phyloP scores from a whole-genome alignment of 1,139 yeast genomes.

The Waltiozyma sp. region DNA sequence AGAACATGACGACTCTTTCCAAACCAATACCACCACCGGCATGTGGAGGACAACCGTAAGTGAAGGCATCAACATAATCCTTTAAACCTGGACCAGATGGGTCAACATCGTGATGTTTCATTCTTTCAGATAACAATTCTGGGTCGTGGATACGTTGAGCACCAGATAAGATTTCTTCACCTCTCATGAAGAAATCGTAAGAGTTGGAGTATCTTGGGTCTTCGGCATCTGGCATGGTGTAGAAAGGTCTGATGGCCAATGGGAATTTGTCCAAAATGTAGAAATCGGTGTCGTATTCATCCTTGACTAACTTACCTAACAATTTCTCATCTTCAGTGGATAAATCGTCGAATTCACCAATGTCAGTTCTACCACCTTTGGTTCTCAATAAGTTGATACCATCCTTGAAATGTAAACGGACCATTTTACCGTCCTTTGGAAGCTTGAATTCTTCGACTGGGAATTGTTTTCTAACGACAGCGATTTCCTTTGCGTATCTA shows the following conservation, averaged over 20 bases:
- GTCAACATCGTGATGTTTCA: conserved; percentile 74
- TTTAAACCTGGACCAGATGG: conserved; percentile 70
- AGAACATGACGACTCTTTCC: conserved; percentile 98
- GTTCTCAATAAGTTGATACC: conserved; percentile 79
- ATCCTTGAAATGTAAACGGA: conserved; percentile 78
- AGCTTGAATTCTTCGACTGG: conserved; percentile 96
- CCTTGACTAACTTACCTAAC: conserved; percentile 84
- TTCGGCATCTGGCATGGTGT: conserved; percentile 96
- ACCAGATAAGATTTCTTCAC: conserved; percentile 96
- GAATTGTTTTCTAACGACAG: conserved; percentile 82
- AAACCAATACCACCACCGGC: conserved; percentile 99
- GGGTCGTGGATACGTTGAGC: conserved; percentile 99
- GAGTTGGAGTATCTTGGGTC: conserved; percentile 90
- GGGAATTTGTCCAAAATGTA: conserved; percentile 98
- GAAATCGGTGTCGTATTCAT: conserved; percentile 92
- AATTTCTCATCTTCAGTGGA: conserved; percentile 90
- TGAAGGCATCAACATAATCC: conserved; percentile 88
- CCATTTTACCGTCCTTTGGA: conserved; percentile 86
- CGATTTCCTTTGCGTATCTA: conserved; percentile 77
- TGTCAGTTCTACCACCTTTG: conserved; percentile 68
- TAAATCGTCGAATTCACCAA: conserved; percentile 81
- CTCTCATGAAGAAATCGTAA: conserved; percentile 98
- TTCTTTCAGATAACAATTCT: conserved; percentile 67
- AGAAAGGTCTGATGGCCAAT: conserved; percentile 90
- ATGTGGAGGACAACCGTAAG: conserved; percentile 95